phyloP scores from a whole-genome alignment of 2,329 filamentous ascomycete species.

The Ophiostoma montium region DNA sequence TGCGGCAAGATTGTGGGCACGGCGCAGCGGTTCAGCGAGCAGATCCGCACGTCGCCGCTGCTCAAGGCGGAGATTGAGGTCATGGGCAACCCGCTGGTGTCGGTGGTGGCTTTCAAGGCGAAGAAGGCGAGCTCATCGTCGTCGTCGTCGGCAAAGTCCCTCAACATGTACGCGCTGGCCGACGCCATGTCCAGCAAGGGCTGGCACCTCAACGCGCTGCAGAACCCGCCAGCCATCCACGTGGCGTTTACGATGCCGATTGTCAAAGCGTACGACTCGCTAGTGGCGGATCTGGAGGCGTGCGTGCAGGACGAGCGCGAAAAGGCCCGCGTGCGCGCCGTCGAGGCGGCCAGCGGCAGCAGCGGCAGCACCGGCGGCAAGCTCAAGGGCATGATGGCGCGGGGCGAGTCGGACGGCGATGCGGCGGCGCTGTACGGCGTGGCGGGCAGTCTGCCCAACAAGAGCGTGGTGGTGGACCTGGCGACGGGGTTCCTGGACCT shows the following conservation, averaged over 20 bases:
- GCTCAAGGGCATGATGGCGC: conserved; percentile 40
- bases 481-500: conserved; percentile 86
- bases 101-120: conserved; percentile 68
- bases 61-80: conserved; percentile 63
- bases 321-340: conserved; percentile 59
- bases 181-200: conserved; percentile 73
- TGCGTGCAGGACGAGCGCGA: conserved; percentile 62
- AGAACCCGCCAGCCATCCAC: conserved; percentile 83
- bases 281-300: conserved; percentile 58
- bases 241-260: conserved; percentile 86
- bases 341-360: conserved; percentile 34
- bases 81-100: conserved; percentile 74
- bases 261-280: conserved; percentile 62
- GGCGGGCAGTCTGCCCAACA: conserved; percentile 86
- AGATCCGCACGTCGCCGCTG: conserved; percentile 54
- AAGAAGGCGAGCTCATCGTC: conserved; percentile 29
- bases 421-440: conserved; percentile 87
- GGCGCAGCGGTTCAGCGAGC: conserved; percentile 65
- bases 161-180: conserved; percentile 89
- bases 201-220: conserved; percentile 93
- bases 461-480: conserved; percentile 82
- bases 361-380: conserved; percentile 40
- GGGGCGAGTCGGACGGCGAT: conserved; percentile 53
- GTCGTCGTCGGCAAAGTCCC: conserved; percentile 29
- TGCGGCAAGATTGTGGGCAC: conserved; percentile 81